These are phyloP conservation scores for Talaromyces sp. DNA, from an alignment of 2,329 filamentous ascomycete genomes.

Conservation along the genomic window DNA sequence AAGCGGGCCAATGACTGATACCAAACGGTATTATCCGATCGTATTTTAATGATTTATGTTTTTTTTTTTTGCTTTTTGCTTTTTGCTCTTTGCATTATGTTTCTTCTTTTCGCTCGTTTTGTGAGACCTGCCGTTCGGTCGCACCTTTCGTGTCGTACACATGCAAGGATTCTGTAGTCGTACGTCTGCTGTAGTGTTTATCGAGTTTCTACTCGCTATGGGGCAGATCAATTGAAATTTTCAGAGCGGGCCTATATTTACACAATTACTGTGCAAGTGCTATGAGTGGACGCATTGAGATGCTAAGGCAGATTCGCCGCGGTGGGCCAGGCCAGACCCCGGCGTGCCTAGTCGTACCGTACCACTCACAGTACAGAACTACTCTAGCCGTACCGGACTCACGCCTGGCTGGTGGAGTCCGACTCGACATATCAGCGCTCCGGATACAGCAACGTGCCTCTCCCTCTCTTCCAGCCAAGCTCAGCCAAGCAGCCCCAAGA, in stretches of 20 bases:
- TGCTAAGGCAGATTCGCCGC: neutral
- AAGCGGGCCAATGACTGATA: neutral
- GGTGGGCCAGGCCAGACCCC: neutral
- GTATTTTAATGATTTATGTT: neutral
- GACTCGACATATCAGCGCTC: conserved; percentile 16
- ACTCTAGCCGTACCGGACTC: too few relatives aligned
- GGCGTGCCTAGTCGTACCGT: neutral
- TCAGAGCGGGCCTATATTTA: too few relatives aligned
- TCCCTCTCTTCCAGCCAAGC: neutral
- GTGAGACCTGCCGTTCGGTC: neutral
- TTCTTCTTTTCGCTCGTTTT: neutral
- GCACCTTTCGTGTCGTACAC: neutral
- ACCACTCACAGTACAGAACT: too few relatives aligned
- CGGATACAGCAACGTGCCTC: conserved; percentile 15
- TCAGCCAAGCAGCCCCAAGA: neutral
- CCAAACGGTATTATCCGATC: neutral
- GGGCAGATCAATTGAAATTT: neutral
- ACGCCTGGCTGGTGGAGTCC: neutral
- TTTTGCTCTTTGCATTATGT: neutral
- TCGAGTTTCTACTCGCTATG: neutral
- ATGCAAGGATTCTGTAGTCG: neutral
- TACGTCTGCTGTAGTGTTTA: neutral
- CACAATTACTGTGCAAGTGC: too few relatives aligned
- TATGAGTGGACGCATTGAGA: neutral
- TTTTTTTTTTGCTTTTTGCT: neutral